Evolutionary conservation across 176 grass and related monocot genomes (phyloP).

Genomic region (Oryza nivara): DNA sequence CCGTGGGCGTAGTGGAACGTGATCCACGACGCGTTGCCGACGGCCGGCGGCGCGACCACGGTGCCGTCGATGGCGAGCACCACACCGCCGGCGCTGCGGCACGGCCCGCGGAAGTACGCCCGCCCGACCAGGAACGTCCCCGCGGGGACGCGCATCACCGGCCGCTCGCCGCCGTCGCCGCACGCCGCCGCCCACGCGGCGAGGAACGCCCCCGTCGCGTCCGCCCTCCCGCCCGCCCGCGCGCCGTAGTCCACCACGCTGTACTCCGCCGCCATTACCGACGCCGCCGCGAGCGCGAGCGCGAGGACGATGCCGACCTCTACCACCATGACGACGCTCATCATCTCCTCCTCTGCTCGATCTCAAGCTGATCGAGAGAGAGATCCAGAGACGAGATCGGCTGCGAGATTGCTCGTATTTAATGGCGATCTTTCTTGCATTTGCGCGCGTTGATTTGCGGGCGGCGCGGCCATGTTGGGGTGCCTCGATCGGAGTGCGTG

Average conservation of each 20-base stretch:
- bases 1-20: slow-evolving; percentile 69
- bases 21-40: slow-evolving; percentile 48
- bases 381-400: not conserved
- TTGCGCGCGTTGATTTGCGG: not conserved
- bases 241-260: slow-evolving; percentile 63
- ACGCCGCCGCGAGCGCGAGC: not conserved
- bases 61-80: slow-evolving; percentile 49
- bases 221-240: slow-evolving; percentile 30
- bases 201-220: slow-evolving; percentile 48
- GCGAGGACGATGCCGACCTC: not conserved
- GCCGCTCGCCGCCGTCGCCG: not conserved
- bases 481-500: not conserved
- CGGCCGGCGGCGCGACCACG: slow-evolving; percentile 48
- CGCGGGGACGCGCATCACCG: slow-evolving; percentile 55
- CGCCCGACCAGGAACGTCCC: slow-evolving; percentile 55
- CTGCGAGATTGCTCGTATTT: not conserved
- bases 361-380: not conserved
- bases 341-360: not conserved
- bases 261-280: slow-evolving; percentile 29
- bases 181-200: slow-evolving; percentile 55
- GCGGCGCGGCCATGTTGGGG: not conserved
- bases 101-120: slow-evolving; percentile 55
- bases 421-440: not conserved
- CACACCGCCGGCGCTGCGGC: slow-evolving; percentile 42
- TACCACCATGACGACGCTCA: not conserved